Evolutionary conservation across 805 yeast genomes (phyloP), one percentile per base, ranked within the genome.

Genomic region (Starmerella roubikii): DNA sequence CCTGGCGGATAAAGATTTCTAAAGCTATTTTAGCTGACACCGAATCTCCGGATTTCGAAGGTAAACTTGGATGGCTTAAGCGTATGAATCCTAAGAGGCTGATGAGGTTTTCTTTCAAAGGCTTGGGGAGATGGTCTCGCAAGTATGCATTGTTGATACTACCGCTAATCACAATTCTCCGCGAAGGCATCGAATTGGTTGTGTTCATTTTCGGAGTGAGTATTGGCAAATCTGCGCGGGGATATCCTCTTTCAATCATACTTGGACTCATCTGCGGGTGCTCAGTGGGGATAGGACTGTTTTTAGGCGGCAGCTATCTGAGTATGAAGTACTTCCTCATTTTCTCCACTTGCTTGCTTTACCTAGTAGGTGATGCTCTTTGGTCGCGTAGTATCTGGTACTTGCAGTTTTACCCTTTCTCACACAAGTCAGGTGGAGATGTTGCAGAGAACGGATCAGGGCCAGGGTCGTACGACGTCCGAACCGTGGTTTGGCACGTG

Each of bases 181-280:
- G 98, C 73, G 98, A 88, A 70, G 98, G 98, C 62, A 69, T 86
- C 50, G 96, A 86, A 69, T 94, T 94, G 31, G 86, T 86, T 43
- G 93, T 86, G 32, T 86, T 86, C 54, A 91, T 86, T 41, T 96
- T 95, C 38, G 96, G 96, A 65, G 94, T 91, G 34, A 93, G 94
- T 58, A 68, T 84, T 47, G 62, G 72, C 37, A 56, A 72, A 3
- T 62, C 64, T 33, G 83, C 83, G 19, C 60, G 72, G 18, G 72
- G 94, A 7, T 86, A 83, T 71, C 97, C 97, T 42, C 64, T 88
- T 48, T 93, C 97, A n/a, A 96, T 88, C 35, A 66, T 88, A 45
- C 64, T 76, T 52, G 98, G 97, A 52, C 65, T 88, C 40, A 57
- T 78, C 45, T 82, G 86, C 28, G 98, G 98, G 59, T 51, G 69